Base-by-base conservation (phyloP, 345 rosid genomes). In the Euphorbia tirucalli region DNA sequence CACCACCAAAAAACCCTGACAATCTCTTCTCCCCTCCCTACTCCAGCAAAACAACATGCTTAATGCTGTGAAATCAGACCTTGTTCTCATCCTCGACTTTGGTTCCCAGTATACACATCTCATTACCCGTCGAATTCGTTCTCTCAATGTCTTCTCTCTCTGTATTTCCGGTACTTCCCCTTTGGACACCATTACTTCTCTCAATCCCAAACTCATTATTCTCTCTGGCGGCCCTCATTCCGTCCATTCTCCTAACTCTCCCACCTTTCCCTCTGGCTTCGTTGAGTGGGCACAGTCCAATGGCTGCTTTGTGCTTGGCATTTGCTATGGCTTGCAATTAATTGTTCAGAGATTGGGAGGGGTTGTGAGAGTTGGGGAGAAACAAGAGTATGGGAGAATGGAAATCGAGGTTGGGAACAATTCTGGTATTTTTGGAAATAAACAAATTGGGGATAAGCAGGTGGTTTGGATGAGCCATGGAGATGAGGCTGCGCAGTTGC, bases 381-480 rank as follows among this genome's bases (percentile, higher is more conserved):
- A 80, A 73, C 95, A 92, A 83, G 97, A 92, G 81, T 95, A 95
- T 62, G 99, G 99, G 80, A 85, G 88, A 81, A 95, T 92, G 99
- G 97, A 92, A 86, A 88, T 92, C 81, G 85, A 32, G 71, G 99
- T 92, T 32, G 84, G 73, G 60, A 71, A 76, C 24, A 80, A 60
- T 66, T 60, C 57, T 3, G 96, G 92, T 63, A 68, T 95, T 70
- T 92, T 79, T 64, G 96, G 99, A 71, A 71, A 78, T 14, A 88
- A 82, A 75, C 76, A 61, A 44, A 88, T 68, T 71, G 97, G 93
- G 65, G 89, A 95, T 41, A 83, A 61, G 74, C 93, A 92, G 82
- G 85, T 84, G 15, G 99, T 89, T 60, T 95, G 98, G 99, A 95
- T 92, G 99, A 95, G 99, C 54, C 99, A 92, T 71, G 99, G 98